Conservation (phyloP, 495 filamentous ascomycete species). For the Talaromyces stipitatus region DNA sequence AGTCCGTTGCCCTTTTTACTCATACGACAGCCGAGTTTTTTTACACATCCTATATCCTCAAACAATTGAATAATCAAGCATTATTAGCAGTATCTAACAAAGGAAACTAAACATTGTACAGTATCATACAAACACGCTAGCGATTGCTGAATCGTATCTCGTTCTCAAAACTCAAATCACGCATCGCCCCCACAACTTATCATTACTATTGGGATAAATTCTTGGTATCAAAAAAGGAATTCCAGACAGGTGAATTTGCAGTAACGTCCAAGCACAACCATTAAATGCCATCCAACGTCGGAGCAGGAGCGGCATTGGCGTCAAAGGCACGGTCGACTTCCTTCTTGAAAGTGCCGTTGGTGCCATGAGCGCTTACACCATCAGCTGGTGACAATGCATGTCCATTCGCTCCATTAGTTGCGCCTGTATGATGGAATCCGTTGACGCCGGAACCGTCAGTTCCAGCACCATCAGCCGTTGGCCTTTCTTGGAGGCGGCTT, state of each 20-base stretch:
- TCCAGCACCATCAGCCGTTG: neutral
- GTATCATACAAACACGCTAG: neutral
- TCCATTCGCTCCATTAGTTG: conserved; percentile 11
- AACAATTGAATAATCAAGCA: neutral
- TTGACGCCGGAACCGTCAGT: neutral
- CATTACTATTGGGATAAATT: neutral
- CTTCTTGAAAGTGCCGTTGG: conserved; percentile 39
- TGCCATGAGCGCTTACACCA: conserved; percentile 10
- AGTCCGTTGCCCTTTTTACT: too few relatives aligned
- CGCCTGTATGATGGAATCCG: neutral
- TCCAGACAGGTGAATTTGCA: neutral
- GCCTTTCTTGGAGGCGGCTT: conserved; percentile 9
- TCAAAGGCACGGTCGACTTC: conserved; percentile 49
- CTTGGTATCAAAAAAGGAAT: neutral
- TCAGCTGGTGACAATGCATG: conserved; percentile 10
- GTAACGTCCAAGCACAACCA: neutral
- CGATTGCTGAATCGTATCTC: neutral
- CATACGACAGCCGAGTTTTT: too few relatives aligned
- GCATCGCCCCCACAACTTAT: neutral
- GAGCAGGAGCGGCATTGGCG: conserved; percentile 16
- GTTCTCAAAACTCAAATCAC: neutral
- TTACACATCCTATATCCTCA: too few relatives aligned
- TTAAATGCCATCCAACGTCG: neutral
- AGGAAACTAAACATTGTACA: neutral
- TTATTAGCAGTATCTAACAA: neutral